Evolutionary conservation across 805 yeast species (phyloP).

Genomic region (Wickerhamomyces kurtzmanii): DNA sequence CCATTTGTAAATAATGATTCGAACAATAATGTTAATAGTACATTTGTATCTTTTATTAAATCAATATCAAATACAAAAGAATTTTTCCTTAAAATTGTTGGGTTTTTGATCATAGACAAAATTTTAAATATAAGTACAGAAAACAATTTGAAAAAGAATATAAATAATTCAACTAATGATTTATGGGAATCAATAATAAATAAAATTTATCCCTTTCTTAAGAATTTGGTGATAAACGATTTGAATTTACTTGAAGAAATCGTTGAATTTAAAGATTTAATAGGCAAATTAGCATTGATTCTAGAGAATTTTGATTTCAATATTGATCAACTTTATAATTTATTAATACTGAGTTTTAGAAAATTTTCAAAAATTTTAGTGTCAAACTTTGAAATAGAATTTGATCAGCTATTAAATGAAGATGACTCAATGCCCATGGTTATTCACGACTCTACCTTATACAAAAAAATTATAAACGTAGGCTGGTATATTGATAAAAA

Average conservation of each 20-base stretch:
- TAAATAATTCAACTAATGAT: constrained; percentile 46
- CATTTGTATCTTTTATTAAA: constrained; percentile 17
- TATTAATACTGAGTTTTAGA: constrained; percentile 48
- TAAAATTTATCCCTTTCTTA: constrained; percentile 50
- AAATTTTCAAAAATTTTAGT: constrained; percentile 49
- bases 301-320: constrained; percentile 65
- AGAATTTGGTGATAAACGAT: constrained; percentile 33
- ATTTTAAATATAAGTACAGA: constrained; percentile 55
- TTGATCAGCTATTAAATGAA: constrained; percentile 50
- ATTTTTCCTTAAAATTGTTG: constrained; percentile 54
- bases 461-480: constrained; percentile 50
- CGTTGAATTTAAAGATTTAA: constrained; percentile 42
- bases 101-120: constrained; percentile 72
- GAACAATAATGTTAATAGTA: constrained; percentile 16
- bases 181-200: constrained; percentile 65
- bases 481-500: constrained; percentile 60
- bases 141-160: constrained; percentile 50
- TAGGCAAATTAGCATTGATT: constrained; percentile 67
- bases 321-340: constrained; percentile 48
- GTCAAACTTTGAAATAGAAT: constrained; percentile 48
- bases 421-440: constrained; percentile 88
- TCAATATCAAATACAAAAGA: constrained; percentile 37
- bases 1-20: constrained; percentile 43
- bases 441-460: constrained; percentile 48
- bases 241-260: constrained; percentile 33